Evolutionary conservation across 2,329 filamentous ascomycete genomes (phyloP).

Genomic region (Knufia fluminis): DNA sequence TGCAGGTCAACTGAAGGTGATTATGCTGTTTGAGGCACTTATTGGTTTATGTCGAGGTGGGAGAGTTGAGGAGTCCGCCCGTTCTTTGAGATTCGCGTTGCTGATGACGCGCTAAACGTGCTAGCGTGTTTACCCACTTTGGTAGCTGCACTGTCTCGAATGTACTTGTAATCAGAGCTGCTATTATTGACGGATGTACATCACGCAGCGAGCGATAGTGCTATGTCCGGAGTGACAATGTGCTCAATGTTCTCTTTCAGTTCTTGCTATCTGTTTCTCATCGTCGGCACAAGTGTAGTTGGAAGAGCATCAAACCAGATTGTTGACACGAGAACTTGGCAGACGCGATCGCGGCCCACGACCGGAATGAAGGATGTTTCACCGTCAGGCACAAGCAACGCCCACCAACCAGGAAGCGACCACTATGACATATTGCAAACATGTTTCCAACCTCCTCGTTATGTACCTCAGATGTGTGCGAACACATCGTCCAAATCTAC

Average conservation of each 20-base stretch:
- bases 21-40: conserved; percentile 11
- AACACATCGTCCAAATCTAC: background rate
- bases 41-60: conserved; percentile 17
- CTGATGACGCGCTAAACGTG: background rate
- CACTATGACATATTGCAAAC: background rate
- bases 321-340: conserved; percentile 7
- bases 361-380: conserved; percentile 4
- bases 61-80: background rate
- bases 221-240: no score
- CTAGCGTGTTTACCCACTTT: conserved; percentile 8
- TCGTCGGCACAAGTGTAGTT: no score
- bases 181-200: no score
- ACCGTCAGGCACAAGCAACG: background rate
- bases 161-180: no score
- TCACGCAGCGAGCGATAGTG: no score
- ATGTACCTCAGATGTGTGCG: conserved; percentile 1
- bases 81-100: background rate
- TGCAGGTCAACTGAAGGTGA: conserved; percentile 16
- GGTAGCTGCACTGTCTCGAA: background rate
- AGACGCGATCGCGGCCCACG: conserved; percentile 1
- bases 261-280: no score
- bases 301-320: background rate
- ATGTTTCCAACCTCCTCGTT: background rate
- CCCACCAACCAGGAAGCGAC: conserved; percentile 1
- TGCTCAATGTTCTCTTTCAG: no score